phyloP scores from a whole-genome alignment of 345 rosid genomes.

The Salix viminalis region DNA sequence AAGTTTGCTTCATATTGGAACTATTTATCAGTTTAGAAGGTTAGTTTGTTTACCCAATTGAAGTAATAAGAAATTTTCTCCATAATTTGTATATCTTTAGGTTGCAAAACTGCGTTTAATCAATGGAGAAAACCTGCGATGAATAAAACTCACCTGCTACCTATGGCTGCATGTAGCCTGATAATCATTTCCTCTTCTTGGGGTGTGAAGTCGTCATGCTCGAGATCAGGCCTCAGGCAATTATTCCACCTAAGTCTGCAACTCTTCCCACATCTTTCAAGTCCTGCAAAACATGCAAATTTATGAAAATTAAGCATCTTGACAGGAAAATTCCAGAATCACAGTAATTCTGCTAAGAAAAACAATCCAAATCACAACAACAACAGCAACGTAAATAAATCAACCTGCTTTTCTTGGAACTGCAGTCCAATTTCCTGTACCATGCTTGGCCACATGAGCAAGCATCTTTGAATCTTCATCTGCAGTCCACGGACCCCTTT shows the following conservation, averaged over 20 bases:
- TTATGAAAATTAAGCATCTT: not conserved
- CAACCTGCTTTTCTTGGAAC: conserved; percentile 36
- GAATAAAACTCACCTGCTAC: conserved; percentile 54
- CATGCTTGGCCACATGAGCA: conserved; percentile 55
- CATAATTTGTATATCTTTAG: not conserved
- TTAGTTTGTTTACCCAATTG: not conserved
- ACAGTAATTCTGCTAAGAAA: not conserved
- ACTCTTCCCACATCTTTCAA: conserved; percentile 72
- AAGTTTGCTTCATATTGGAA: not conserved
- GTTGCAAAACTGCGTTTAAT: not conserved
- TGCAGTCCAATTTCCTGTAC: conserved; percentile 52
- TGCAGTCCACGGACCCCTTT: conserved; percentile 42
- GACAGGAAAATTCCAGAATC: not conserved
- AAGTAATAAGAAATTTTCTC: not conserved
- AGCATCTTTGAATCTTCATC: conserved; percentile 66
- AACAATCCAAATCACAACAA: too few species aligned
- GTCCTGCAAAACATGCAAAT: conserved; percentile 35
- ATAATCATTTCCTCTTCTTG: conserved; percentile 86
- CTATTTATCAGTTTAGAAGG: not conserved
- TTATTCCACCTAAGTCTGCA: conserved; percentile 80
- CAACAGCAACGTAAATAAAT: not conserved
- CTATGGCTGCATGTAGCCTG: conserved; percentile 83
- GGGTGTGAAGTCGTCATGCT: conserved; percentile 63
- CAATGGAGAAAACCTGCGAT: not conserved
- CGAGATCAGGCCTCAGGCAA: conserved; percentile 50